Base-by-base conservation (phyloP, 495 filamentous ascomycete genomes). In the Xylaria longipes region DNA sequence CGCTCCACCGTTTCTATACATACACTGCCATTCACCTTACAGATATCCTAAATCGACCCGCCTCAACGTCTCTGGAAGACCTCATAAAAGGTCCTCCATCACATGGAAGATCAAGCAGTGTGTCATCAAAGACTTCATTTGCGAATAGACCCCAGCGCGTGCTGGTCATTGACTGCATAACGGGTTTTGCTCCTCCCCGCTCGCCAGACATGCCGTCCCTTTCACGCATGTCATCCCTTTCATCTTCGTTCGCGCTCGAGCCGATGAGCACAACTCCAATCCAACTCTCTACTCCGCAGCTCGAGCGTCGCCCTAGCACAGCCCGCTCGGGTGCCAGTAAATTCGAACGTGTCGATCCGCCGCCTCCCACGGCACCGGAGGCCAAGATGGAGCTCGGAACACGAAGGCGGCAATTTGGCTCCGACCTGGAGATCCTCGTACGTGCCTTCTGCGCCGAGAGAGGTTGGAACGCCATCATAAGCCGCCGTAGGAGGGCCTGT, bases 371-470 rank as follows among this genome's bases (percentile, higher is more conserved):
- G 63, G 77, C 77, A 33, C 78, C 80, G 17, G 81, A 78, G 15
- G 77, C 76, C n/a, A 83, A 80, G 74, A 86, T 79, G 85, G 85
- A 79, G 72, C 87, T 75, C 54, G 87, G 78, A 77, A 88, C 76
- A 60, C 85, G 76, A 75, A 84, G 77, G 79, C 83, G 79, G 73
- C 89, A 80, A 77, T 88, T 80, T 73, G 83, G 87, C 11, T 85
- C 82, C 37, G 86, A 88, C 60, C 84, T 87, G 69, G 90, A 92
- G 80, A 87, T 92, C 2, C 84, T 93, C 48, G 90, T 85, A 9
- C 84, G 91, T 37, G 91, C 91, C 2, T 86, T 92, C 78, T 94
- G 92, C 74, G 88, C 91, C 3, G 87, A 91, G 70, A 87, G 84
- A 71, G 92, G 91, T 3, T 87, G 86, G 80, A 88, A 92, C 77